Evolutionary conservation across 2,329 filamentous ascomycete species (phyloP).

Genomic region (Penicillium sp.): DNA sequence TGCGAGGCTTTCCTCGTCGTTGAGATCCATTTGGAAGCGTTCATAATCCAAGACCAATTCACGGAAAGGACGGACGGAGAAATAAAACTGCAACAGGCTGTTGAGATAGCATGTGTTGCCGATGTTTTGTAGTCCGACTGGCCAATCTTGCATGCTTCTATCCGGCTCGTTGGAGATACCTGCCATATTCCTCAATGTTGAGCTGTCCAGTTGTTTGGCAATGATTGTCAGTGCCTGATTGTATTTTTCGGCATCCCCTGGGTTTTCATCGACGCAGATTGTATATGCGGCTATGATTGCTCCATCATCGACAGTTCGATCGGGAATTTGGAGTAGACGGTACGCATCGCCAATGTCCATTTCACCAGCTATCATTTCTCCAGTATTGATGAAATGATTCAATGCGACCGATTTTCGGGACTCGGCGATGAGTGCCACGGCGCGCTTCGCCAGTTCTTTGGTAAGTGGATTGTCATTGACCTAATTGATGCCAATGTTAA

Average conservation of each 20-base stretch:
- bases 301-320: constrained; percentile 46
- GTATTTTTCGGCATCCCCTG: constrained; percentile 40
- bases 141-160: constrained; percentile 48
- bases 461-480: constrained; percentile 44
- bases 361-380: constrained; percentile 41
- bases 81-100: constrained; percentile 89
- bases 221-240: constrained; percentile 43
- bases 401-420: constrained; percentile 49
- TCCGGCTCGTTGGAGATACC: constrained; percentile 25
- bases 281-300: constrained; percentile 44
- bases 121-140: constrained; percentile 83
- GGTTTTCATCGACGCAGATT: constrained; percentile 39
- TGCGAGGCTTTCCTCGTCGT: constrained; percentile 50
- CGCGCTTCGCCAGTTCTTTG: constrained; percentile 46
- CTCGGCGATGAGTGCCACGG: constrained; percentile 52
- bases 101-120: constrained; percentile 98
- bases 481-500: constrained; percentile 26
- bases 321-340: constrained; percentile 44
- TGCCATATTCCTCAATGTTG: constrained; percentile 29
- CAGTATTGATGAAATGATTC: constrained; percentile 46
- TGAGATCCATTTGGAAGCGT: constrained; percentile 58
- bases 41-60: constrained; percentile 72
- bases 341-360: constrained; percentile 52
- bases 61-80: constrained; percentile 72
- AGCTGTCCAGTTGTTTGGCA: constrained; percentile 36